phyloP scores from a whole-genome alignment of 2,329 filamentous ascomycete species.

The Acrodontium crateriforme region DNA sequence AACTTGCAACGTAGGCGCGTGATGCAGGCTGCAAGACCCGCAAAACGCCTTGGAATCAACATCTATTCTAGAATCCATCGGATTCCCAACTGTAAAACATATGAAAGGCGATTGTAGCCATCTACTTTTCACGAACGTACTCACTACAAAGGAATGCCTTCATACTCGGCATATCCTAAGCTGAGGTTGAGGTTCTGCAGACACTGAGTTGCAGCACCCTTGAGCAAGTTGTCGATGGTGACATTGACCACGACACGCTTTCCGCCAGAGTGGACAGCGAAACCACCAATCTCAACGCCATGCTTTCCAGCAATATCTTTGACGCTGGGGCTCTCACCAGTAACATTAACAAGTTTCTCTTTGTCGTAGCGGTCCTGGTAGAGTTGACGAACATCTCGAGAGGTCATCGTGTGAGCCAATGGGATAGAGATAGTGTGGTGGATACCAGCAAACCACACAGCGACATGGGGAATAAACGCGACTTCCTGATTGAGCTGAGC shows the following conservation, averaged over 20 bases:
- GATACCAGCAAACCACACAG: conserved; percentile 95
- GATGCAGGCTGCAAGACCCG: too few species aligned
- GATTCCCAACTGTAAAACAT: too few species aligned
- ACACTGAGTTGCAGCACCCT: conserved; percentile 87
- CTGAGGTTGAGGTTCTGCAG: conserved; percentile 91
- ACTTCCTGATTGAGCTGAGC: conserved; percentile 59
- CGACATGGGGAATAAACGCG: conserved; percentile 85
- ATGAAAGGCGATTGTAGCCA: neutral
- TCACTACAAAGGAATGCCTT: conserved; percentile 59
- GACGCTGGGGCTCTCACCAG: conserved; percentile 74
- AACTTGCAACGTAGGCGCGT: too few species aligned
- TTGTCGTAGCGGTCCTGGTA: conserved; percentile 95
- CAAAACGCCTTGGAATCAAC: too few species aligned
- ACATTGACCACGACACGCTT: conserved; percentile 89
- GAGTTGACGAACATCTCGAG: conserved; percentile 80
- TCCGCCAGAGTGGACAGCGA: conserved; percentile 79
- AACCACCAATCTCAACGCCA: conserved; percentile 85
- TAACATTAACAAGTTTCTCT: conserved; percentile 86
- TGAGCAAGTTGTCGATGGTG: conserved; percentile 86
- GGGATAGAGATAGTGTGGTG: conserved; percentile 85
- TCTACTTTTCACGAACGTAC: neutral
- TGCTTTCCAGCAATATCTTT: conserved; percentile 76
- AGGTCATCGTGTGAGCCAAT: conserved; percentile 71
- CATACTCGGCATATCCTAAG: conserved; percentile 77
- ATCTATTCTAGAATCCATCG: too few species aligned